Conservation (phyloP, 1,284 basidiomycete species). For the Ganoderma boninense region DNA sequence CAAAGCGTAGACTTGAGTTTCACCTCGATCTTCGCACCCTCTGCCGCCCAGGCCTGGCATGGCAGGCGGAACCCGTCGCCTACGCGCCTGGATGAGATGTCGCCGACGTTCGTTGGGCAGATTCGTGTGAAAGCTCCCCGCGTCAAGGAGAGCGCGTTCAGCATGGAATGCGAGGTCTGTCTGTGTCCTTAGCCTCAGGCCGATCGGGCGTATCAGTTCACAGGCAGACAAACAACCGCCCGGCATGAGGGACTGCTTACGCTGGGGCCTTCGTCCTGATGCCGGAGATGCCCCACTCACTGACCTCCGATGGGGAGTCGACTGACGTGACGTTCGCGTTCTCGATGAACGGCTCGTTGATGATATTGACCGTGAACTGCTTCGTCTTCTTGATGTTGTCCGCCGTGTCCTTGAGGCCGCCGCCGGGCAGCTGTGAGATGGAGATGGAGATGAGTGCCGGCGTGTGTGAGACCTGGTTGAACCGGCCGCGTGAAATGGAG, state of each 20-base stretch:
- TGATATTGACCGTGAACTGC: constrained; percentile 80
- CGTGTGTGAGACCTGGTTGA: constrained; percentile 67
- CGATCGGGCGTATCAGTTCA: too few relatives aligned
- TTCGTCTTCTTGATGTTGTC: constrained; percentile 73
- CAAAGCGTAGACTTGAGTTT: constrained; percentile 20
- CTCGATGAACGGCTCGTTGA: constrained; percentile 79
- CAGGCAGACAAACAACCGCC: too few relatives aligned
- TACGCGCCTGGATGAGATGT: constrained; percentile 63
- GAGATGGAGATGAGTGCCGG: constrained; percentile 75
- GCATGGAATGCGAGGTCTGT: constrained; percentile 75
- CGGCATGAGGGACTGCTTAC: constrained; percentile 49
- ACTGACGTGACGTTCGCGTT: constrained; percentile 76
- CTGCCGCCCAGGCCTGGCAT: constrained; percentile 61
- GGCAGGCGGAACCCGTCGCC: constrained; percentile 64
- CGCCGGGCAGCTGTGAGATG: constrained; percentile 49
- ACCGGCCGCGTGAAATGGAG: constrained; percentile 52
- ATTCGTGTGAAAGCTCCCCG: constrained; percentile 65
- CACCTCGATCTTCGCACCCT: constrained; percentile 32
- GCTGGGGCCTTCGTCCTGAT: constrained; percentile 68
- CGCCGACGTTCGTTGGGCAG: constrained; percentile 44
- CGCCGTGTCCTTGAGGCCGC: constrained; percentile 69
- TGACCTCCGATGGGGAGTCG: constrained; percentile 68
- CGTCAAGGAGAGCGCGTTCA: constrained; percentile 76
- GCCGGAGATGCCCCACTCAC: constrained; percentile 81
- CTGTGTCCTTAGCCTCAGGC: too few relatives aligned